Evolutionary conservation across 352 stramenopile species (phyloP).

Genomic region (Globisporangium sylvaticum): DNA sequence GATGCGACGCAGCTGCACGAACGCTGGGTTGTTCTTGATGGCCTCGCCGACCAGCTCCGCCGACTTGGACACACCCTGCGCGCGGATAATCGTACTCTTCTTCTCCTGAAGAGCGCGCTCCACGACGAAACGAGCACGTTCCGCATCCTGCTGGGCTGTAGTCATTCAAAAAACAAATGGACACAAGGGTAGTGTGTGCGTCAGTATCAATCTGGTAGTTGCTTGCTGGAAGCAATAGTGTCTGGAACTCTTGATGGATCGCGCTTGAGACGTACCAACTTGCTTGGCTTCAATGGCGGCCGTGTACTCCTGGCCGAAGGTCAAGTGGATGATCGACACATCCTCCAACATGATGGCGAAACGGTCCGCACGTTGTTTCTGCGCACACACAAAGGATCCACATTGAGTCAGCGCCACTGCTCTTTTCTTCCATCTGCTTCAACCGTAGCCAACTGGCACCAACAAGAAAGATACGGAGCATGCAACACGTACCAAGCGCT

Average conservation of each 20-base stretch:
- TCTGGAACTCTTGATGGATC: background rate
- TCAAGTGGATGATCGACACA: conserved; percentile 99
- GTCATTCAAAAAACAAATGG: background rate
- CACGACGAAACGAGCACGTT: conserved; percentile 98
- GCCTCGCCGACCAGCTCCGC: conserved; percentile 97
- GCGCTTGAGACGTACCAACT: conserved; percentile 63
- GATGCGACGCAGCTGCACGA: conserved; percentile 98
- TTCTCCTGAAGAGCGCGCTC: conserved; percentile 99
- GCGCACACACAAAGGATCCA: background rate
- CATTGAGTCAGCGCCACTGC: background rate
- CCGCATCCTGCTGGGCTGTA: conserved; percentile 97
- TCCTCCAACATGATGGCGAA: conserved; percentile 96
- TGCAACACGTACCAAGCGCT: conserved; percentile 70
- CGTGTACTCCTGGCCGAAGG: conserved; percentile 98
- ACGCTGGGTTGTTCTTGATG: conserved; percentile 99
- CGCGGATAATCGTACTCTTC: conserved; percentile 97
- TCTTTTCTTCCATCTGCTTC: background rate
- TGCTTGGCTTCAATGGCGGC: conserved; percentile 99
- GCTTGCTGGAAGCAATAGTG: background rate
- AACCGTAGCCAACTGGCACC: background rate
- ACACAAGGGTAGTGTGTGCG: background rate
- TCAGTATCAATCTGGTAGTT: background rate
- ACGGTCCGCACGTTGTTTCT: conserved; percentile 82
- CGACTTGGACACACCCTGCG: conserved; percentile 97
- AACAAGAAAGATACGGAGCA: background rate